Evolutionary conservation across 352 stramenopile genomes (phyloP), one percentile per base, ranked within the genome.

Genomic region (Globisporangium camurandrum): DNA sequence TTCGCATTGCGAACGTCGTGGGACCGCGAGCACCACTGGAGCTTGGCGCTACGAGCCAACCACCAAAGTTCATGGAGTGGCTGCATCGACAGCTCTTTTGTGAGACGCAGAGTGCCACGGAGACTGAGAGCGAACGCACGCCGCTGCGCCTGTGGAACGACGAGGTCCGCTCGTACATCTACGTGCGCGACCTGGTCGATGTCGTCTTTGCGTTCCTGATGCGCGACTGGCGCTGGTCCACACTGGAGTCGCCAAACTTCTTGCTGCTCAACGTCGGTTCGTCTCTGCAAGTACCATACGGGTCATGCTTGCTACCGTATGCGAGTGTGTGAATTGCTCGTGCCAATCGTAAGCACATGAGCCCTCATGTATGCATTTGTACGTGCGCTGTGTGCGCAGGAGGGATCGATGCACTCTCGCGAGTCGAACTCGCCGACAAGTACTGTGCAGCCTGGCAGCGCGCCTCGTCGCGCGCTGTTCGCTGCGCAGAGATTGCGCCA

Each of bases 31-130:
- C 72, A 14, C 70, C 70, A 24, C 37, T 80, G 0, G 75, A 84
- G 30, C 30, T 34, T 34, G 30, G 8, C 37, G 45, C 39, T 2
- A 27, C 31, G n/a, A 27, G 67, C 26, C 62, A 57, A 11, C 46
- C 66, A 9, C 62, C 68, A 2, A 87, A 87, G 54, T 85, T 87
- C 47, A 75, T 83, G 56, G 42, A 82, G 38, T 87, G 75, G 75
- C 57, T 87, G n/a, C 57, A 75, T 20, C 36, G 45, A 2, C 57
- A 85, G 44, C 64, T 87, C 36, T 67, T 79, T 27, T 28, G 33
- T 0, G 27, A 48, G 0, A 46, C 24, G 7, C 14, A 16, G 4
- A 10, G 19, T 7, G n/a, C 43, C 2, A 3, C 17, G 20, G 1
- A 26, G 17, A 19, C 19, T 51, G 4, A 59, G 27, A 31, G 23